These are phyloP conservation scores for Candida insectorum DNA, from an alignment of 805 yeast genomes.

Conservation along the genomic window DNA sequence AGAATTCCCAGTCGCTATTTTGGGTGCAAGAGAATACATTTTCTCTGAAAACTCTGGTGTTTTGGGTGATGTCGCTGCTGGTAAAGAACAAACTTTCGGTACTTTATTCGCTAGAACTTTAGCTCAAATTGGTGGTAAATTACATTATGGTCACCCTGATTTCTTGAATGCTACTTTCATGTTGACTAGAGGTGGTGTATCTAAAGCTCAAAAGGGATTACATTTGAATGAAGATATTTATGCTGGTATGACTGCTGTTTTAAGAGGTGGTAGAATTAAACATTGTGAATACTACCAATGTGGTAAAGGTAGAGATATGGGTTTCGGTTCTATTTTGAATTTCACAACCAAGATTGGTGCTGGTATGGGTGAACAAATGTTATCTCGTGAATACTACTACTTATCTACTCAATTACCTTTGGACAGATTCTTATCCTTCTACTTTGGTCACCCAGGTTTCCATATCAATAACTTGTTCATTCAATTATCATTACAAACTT, in stretches of 20 bases:
- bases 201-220: slow-evolving; percentile 79
- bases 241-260: slow-evolving; percentile 78
- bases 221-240: slow-evolving; percentile 84
- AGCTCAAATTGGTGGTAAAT: slow-evolving; percentile 78
- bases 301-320: slow-evolving; percentile 84
- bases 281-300: slow-evolving; percentile 83
- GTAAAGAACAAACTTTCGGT: slow-evolving; percentile 85
- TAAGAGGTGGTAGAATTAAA: slow-evolving; percentile 80
- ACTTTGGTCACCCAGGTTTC: slow-evolving; percentile 85
- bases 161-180: slow-evolving; percentile 70
- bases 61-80: slow-evolving; percentile 83
- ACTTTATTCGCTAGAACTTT: slow-evolving; percentile 79
- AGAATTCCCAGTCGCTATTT: slow-evolving; percentile 68
- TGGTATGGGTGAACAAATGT: slow-evolving; percentile 87
- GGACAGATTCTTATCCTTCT: slow-evolving; percentile 75
- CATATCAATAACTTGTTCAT: slow-evolving; percentile 77
- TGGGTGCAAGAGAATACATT: slow-evolving; percentile 81
- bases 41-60: slow-evolving; percentile 82
- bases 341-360: slow-evolving; percentile 85
- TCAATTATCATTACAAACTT: slow-evolving; percentile 52
- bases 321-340: slow-evolving; percentile 77
- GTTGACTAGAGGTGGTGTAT: slow-evolving; percentile 85
- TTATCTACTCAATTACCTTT: slow-evolving; percentile 73
- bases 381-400: slow-evolving; percentile 78
- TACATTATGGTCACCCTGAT: slow-evolving; percentile 88